Evolutionary conservation across 805 yeast genomes (phyloP), one percentile per base, ranked within the genome.

Genomic region (Candida nitratophila): DNA sequence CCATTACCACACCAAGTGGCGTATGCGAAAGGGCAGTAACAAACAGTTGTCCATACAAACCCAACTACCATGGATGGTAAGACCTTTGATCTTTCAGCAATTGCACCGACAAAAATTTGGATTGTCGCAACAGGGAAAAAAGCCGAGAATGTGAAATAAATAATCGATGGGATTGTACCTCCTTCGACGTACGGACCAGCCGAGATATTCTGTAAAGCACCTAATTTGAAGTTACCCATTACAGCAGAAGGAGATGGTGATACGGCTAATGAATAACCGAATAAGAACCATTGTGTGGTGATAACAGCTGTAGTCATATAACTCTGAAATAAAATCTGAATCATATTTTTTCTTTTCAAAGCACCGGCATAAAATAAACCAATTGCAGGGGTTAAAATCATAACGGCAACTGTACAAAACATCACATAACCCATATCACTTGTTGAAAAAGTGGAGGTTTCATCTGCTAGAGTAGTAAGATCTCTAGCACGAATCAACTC

Each of bases 401-500:
- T 70, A 17, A 78, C 77, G 9, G 70, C 68, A 16, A 76, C 70
- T 0, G 81, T 60, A 48, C 73, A 70, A 46, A 71, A 63, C 60
- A 71, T 50, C 11, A 74, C 66, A 44, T 72, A 75, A 8, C 68
- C 77, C 76, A 75, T 73, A 51, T 75, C 79, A 9, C 71, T 67
- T 1, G 71, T 47, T 11, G 40, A 43, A 38, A 53, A 63, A 4
- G 69, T 60, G 11, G 68, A 58, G 1, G 69, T 61, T 42, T 70
- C 73, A 19, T 66, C 70, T 4, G 54, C 56, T 32, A 62, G 46
- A 3, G 61, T 58, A 1, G 50, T 47, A 2, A 56, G 44, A 42
- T 56, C 62, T 16, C 63, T 19, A 14, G 21, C 24, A 30, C 36
- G 35, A 3, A 39, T 15, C 4, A 39, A 22, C 2, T 10, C 36